Conservation (phyloP, 805 yeast species). For the Teunomyces kruisii region DNA sequence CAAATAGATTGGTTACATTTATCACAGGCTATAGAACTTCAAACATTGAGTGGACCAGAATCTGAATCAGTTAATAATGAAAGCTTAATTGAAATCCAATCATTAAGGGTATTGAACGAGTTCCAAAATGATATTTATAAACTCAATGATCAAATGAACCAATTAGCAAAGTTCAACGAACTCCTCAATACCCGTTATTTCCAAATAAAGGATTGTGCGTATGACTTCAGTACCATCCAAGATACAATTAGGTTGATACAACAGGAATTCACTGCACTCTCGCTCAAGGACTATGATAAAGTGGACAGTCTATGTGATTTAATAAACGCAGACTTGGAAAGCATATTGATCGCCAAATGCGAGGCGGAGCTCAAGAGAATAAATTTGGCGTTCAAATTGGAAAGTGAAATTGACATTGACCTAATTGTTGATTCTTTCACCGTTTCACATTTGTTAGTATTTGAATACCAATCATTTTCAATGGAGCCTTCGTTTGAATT, state of each 20-base stretch:
- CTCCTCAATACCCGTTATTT: slow-evolving; percentile 14
- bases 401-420: not conserved
- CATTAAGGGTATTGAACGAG: slow-evolving; percentile 18
- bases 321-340: slow-evolving; percentile 24
- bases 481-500: slow-evolving; percentile 42
- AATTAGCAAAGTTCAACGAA: slow-evolving; percentile 16
- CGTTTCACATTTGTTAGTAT: slow-evolving; percentile 32
- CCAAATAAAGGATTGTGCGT: slow-evolving; percentile 17
- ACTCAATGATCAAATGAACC: slow-evolving; percentile 19
- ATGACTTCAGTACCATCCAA: slow-evolving; percentile 10
- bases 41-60: slow-evolving; percentile 20
- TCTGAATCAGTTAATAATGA: slow-evolving; percentile 29
- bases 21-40: slow-evolving; percentile 48
- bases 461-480: slow-evolving; percentile 36
- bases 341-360: slow-evolving; percentile 21
- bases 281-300: slow-evolving; percentile 17
- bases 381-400: not conserved
- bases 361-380: slow-evolving; percentile 10
- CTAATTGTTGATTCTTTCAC: not conserved
- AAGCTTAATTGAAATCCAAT: slow-evolving; percentile 23
- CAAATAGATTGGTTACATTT: slow-evolving; percentile 55
- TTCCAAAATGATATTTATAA: slow-evolving; percentile 24
- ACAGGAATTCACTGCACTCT: slow-evolving; percentile 11
- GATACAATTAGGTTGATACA: slow-evolving; percentile 14
- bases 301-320: slow-evolving; percentile 13